These are phyloP conservation scores for Penicillium sp. DNA, from an alignment of 2,329 filamentous ascomycete species.

Conservation along the genomic window DNA sequence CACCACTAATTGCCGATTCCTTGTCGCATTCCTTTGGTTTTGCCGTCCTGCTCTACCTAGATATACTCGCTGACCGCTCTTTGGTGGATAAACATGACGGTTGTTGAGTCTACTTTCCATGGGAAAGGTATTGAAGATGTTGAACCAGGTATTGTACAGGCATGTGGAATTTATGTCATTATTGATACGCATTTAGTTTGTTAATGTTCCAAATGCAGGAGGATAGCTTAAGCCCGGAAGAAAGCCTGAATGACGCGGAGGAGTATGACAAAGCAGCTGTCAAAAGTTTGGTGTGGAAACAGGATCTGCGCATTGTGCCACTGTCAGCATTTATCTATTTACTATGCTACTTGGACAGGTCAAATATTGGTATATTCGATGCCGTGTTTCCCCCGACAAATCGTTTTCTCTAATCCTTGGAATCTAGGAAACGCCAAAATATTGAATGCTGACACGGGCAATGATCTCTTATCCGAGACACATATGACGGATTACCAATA, in stretches of 20 bases:
- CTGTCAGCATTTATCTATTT: constrained; percentile 63
- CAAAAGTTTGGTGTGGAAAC: constrained; percentile 44
- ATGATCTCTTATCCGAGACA: constrained; percentile 62
- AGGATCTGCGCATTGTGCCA: constrained; percentile 62
- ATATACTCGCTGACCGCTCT: not conserved
- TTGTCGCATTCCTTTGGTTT: not conserved
- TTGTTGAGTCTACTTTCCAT: not conserved
- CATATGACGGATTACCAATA: constrained; percentile 61
- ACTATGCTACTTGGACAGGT: constrained; percentile 63
- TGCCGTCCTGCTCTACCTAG: not conserved
- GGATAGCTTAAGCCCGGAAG: not conserved
- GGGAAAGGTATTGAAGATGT: not conserved
- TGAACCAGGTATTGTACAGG: not conserved
- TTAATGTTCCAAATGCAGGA: not conserved
- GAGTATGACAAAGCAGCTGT: not conserved
- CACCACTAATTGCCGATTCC: no score
- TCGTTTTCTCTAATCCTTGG: not conserved
- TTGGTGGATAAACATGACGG: not conserved
- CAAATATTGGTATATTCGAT: constrained; percentile 56
- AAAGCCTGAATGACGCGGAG: not conserved
- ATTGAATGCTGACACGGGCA: constrained; percentile 55
- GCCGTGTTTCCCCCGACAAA: not conserved
- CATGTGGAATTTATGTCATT: not conserved
- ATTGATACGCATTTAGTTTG: not conserved
- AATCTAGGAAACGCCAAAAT: constrained; percentile 57